Percentiles rank a stretch among this genome's conserved stretches.
Evolutionary conservation across 1,284 basidiomycete genomes (phyloP).

Genomic region (Ustilago loliicola): DNA sequence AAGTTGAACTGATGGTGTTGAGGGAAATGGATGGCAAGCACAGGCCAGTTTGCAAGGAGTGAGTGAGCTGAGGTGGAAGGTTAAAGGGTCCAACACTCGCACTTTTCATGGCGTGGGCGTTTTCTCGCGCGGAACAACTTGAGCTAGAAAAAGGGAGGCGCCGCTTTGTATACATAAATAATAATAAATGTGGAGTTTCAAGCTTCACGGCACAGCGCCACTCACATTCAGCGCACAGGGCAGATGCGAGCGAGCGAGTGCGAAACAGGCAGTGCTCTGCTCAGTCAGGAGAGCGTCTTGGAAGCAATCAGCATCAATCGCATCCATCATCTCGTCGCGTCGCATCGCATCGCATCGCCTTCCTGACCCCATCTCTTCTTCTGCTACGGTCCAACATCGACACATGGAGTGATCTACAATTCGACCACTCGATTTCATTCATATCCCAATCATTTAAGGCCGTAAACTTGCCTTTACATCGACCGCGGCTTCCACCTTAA

Average conservation of each 20-base stretch:
- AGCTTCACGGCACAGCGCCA: constrained; percentile 1
- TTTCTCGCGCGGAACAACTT: constrained; percentile 19
- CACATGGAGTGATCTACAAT: too few relatives aligned
- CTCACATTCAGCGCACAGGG: constrained; percentile 19
- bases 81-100: too few relatives aligned
- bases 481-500: background rate
- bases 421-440: too few relatives aligned
- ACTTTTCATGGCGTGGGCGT: background rate
- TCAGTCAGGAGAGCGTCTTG: background rate
- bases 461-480: background rate
- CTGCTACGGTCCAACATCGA: too few relatives aligned
- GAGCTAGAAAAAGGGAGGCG: background rate
- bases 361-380: too few relatives aligned
- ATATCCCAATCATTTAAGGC: too few relatives aligned
- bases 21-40: background rate
- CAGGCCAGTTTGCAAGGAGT: too few relatives aligned
- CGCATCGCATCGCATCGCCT: too few relatives aligned
- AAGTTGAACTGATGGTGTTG: background rate
- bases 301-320: too few relatives aligned
- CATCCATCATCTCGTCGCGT: background rate
- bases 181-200: constrained; percentile 26
- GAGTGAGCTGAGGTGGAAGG: constrained; percentile 34
- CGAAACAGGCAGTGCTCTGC: too few relatives aligned
- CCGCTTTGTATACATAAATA: too few relatives aligned
- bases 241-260: background rate